A percentile compares a stretch with the other conserved stretches of the same genome.
phyloP scores from a whole-genome alignment of 768 basidiomycete species.

The Heimioporus sp. region DNA sequence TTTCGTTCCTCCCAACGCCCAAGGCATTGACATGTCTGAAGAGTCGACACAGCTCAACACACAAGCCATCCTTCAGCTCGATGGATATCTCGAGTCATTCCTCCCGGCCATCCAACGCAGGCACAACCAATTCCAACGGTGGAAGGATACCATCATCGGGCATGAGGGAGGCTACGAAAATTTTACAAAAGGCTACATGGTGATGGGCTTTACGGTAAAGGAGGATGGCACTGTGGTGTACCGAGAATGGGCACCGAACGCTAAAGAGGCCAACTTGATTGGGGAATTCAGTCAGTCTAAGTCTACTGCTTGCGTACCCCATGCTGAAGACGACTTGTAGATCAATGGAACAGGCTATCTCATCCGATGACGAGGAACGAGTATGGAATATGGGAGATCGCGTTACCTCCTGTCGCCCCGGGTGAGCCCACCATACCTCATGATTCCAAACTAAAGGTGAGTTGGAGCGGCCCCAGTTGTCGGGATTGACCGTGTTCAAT shows the following conservation, averaged over 20 bases:
- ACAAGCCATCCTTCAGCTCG: constrained; percentile 57
- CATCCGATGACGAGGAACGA: constrained; percentile 84
- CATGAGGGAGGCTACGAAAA: constrained; percentile 81
- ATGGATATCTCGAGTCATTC: constrained; percentile 75
- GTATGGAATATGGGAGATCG: constrained; percentile 90
- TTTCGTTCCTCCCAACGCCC: neutral
- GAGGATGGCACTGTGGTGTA: constrained; percentile 72
- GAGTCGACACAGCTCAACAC: constrained; percentile 47
- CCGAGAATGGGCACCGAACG: constrained; percentile 96
- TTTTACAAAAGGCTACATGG: constrained; percentile 56
- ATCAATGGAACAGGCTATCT: constrained; percentile 81
- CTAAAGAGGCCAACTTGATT: constrained; percentile 75
- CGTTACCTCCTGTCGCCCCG: constrained; percentile 59
- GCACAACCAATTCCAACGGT: constrained; percentile 64
- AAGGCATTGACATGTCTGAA: constrained; percentile 36
- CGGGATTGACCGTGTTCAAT: neutral
- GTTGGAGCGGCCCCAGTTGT: constrained; percentile 9
- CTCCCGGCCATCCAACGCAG: constrained; percentile 66
- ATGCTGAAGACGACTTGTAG: constrained; percentile 38
- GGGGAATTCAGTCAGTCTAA: constrained; percentile 91
- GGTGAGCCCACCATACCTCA: constrained; percentile 87
- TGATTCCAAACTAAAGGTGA: constrained; percentile 91
- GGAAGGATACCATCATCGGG: constrained; percentile 72
- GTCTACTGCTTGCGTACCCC: neutral
- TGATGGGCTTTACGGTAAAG: constrained; percentile 72